Base-by-base conservation (phyloP, 2,329 filamentous ascomycete species). In the Sporothrix luriei region DNA sequence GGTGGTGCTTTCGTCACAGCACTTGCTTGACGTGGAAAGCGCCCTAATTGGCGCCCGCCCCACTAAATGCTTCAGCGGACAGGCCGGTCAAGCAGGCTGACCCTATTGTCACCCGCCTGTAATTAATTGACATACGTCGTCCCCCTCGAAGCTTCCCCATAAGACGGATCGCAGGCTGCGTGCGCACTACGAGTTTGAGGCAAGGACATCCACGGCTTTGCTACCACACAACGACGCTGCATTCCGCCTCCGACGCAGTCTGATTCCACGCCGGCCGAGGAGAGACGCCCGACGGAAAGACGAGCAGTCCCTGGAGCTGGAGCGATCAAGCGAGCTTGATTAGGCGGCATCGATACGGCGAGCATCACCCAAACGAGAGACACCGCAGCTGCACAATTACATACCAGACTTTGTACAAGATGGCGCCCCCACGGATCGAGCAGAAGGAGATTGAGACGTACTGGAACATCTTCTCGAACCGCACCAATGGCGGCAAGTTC, bases 381-480 rank as follows among this genome's bases (percentile, higher is more conserved):
- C 29, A 43, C 40, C 13, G 40, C 40, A 26, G 48, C 46, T 14
- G 16, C 62, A 51, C 24, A 33, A 21, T 46, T 21, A 19, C 62
- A 16, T 11, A 43, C 14, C 33, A 33, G 6, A 33, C 33, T 43
- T 43, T 24, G 51, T 26, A 13, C 77, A 79, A 70, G 74, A 87
- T 87, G 85, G 82, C 86, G 74, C 86, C 85, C 76, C 85, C 85
- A 78, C 85, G 85, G 77, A 88, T 88, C 77, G 86, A 88, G 78
- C 79, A 85, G 68, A 82, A 84, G 75, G 86, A 88, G 78, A 86
- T 88, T 75, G 86, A 88, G 75, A 88, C 86, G 66, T 88, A 88
- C 78, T 88, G 86, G 86, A 88, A 88, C 77, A 88, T 88, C 78
- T 88, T 88, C 77, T 80, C 84, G 68, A 80, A 85, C 46, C 80